phyloP scores from a whole-genome alignment of 2,329 filamentous ascomycete species.

The Clarireedia monteithiana region DNA sequence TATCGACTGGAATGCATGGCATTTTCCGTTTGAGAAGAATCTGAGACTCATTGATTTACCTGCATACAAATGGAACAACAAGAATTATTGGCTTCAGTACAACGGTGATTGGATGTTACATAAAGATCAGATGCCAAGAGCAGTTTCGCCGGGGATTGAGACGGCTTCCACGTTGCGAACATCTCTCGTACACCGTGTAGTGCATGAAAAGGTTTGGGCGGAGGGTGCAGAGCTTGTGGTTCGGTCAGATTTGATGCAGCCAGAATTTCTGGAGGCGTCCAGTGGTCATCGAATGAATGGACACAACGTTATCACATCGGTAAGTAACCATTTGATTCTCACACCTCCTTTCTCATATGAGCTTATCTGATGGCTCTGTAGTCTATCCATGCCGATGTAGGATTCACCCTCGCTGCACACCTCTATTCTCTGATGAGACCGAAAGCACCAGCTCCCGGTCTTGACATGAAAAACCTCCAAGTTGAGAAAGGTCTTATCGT shows the following conservation, averaged over 20 bases:
- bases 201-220: slow-evolving; percentile 43
- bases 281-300: slow-evolving; percentile 48
- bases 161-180: slow-evolving; percentile 42
- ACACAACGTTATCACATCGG: background rate
- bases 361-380: slow-evolving; percentile 37
- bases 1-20: slow-evolving; percentile 63
- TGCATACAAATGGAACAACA: slow-evolving; percentile 58
- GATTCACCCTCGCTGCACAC: slow-evolving; percentile 48
- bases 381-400: slow-evolving; percentile 50
- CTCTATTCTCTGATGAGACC: slow-evolving; percentile 36
- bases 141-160: slow-evolving; percentile 35
- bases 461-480: slow-evolving; percentile 58
- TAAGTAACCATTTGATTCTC: background rate
- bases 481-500: slow-evolving; percentile 61
- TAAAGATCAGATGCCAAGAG: slow-evolving; percentile 42
- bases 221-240: slow-evolving; percentile 42
- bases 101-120: slow-evolving; percentile 56
- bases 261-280: slow-evolving; percentile 31
- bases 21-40: slow-evolving; percentile 48
- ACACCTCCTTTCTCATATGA: slow-evolving; percentile 23
- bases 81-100: slow-evolving; percentile 57
- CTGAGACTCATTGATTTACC: slow-evolving; percentile 54
- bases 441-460: slow-evolving; percentile 33
- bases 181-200: slow-evolving; percentile 31
- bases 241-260: slow-evolving; percentile 45